Conservation (phyloP, 2,329 filamentous ascomycete species). For the Scedosporium minutisporum region DNA sequence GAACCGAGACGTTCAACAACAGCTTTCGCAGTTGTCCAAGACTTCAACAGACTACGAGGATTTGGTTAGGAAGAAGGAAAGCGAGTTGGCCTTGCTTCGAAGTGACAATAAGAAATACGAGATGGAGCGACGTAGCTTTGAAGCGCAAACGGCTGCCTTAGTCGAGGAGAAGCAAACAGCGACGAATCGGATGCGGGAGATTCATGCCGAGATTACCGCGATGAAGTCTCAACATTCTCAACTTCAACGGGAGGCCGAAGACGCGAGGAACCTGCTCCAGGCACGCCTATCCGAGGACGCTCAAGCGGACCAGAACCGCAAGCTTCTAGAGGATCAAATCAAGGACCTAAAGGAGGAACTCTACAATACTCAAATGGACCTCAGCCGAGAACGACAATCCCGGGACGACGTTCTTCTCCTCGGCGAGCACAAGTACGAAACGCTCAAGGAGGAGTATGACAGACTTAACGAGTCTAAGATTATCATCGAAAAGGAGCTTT, state of each 20-base stretch:
- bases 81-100: conserved; percentile 76
- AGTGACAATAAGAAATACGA: conserved; percentile 77
- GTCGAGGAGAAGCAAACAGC: conserved; percentile 70
- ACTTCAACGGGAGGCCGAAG: conserved; percentile 77
- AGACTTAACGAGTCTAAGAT: conserved; percentile 89
- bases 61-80: conserved; percentile 85
- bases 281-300: conserved; percentile 83
- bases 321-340: conserved; percentile 78
- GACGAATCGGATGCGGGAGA: conserved; percentile 64
- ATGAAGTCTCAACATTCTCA: conserved; percentile 77
- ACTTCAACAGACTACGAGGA: conserved; percentile 95
- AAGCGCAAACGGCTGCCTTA: conserved; percentile 66
- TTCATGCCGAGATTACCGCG: conserved; percentile 79
- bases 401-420: conserved; percentile 88
- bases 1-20: conserved; percentile 72
- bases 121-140: conserved; percentile 66
- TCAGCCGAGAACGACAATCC: conserved; percentile 86
- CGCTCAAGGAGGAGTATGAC: conserved; percentile 76
- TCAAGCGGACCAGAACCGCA: conserved; percentile 70
- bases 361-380: conserved; percentile 74
- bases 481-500: conserved; percentile 95
- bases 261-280: conserved; percentile 78
- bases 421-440: conserved; percentile 76
- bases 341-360: conserved; percentile 79
- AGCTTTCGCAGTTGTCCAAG: conserved; percentile 76